Percentiles rank a stretch among this genome's conserved stretches.
These are phyloP conservation scores for Pseudonitzschia multiseries DNA, from an alignment of 108 stramenopile genomes.

Conservation along the genomic window DNA sequence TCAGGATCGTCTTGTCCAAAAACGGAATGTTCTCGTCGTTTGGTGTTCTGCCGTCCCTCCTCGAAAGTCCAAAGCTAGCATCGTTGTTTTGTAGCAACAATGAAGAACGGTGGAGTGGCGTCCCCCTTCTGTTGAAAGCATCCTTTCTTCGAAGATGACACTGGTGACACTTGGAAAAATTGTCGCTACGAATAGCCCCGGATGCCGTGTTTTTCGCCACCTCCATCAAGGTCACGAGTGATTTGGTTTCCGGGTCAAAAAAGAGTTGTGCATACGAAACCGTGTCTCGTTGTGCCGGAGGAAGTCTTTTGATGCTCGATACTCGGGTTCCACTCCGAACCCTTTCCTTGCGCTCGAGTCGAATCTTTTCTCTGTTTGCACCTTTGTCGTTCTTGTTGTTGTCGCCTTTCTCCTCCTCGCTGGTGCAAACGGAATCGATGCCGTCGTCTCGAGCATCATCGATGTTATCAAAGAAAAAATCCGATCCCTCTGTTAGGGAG, in stretches of 20 bases:
- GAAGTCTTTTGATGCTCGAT: neutral
- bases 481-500: slow-evolving; percentile 2
- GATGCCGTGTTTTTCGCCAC: neutral
- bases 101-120: neutral
- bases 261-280: slow-evolving; percentile 32
- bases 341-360: neutral
- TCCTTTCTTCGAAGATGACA: neutral
- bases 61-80: neutral
- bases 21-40: neutral
- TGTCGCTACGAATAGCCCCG: neutral
- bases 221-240: slow-evolving; percentile 31
- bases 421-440: neutral
- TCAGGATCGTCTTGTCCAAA: slow-evolving; percentile 2
- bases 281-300: neutral
- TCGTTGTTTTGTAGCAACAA: neutral
- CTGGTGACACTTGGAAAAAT: neutral
- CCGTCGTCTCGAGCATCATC: neutral
- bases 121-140: neutral
- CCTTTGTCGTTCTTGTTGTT: neutral
- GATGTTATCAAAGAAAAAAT: neutral
- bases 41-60: neutral
- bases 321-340: neutral
- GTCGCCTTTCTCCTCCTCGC: neutral
- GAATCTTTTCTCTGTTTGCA: neutral
- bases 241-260: slow-evolving; percentile 34